Percentiles rank a stretch among this genome's conserved stretches.
Evolutionary conservation across 2,329 filamentous ascomycete genomes (phyloP).

Genomic region (Capronia coronata): DNA sequence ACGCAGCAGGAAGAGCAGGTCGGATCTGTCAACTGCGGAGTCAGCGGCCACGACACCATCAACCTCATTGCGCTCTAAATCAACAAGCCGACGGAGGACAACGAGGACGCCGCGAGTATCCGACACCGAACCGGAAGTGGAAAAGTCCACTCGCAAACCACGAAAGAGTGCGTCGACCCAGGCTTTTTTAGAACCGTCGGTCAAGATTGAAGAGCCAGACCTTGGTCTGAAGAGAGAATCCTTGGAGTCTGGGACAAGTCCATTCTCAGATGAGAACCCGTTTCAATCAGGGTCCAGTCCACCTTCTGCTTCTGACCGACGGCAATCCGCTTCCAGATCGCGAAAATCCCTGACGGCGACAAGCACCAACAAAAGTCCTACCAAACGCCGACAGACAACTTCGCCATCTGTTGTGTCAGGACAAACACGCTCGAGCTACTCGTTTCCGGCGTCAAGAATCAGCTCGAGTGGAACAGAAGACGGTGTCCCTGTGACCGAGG

Average conservation of each 20-base stretch:
- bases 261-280: slow-evolving; percentile 84
- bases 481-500: slow-evolving; percentile 67
- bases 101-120: slow-evolving; percentile 46
- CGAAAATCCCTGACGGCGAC: slow-evolving; percentile 31
- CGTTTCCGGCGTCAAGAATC: slow-evolving; percentile 44
- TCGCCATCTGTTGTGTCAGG: slow-evolving; percentile 46
- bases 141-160: slow-evolving; percentile 46
- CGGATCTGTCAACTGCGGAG: slow-evolving; percentile 35
- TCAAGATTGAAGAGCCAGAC: slow-evolving; percentile 35
- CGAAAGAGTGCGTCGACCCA: slow-evolving; percentile 44
- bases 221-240: slow-evolving; percentile 41
- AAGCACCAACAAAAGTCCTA: slow-evolving; percentile 24
- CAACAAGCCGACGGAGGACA: slow-evolving; percentile 48
- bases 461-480: slow-evolving; percentile 38
- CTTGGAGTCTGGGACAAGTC: slow-evolving; percentile 47
- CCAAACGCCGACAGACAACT: slow-evolving; percentile 46
- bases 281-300: slow-evolving; percentile 83
- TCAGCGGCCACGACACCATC: slow-evolving; percentile 33
- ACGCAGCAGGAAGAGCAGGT: slow-evolving; percentile 38
- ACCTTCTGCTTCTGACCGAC: slow-evolving; percentile 45
- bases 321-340: slow-evolving; percentile 45
- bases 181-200: slow-evolving; percentile 24
- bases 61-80: slow-evolving; percentile 48
- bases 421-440: slow-evolving; percentile 48
- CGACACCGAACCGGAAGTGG: slow-evolving; percentile 46